These are phyloP conservation scores for Lipomyces yamanashiensis DNA, from an alignment of 805 yeast species.

Conservation along the genomic window DNA sequence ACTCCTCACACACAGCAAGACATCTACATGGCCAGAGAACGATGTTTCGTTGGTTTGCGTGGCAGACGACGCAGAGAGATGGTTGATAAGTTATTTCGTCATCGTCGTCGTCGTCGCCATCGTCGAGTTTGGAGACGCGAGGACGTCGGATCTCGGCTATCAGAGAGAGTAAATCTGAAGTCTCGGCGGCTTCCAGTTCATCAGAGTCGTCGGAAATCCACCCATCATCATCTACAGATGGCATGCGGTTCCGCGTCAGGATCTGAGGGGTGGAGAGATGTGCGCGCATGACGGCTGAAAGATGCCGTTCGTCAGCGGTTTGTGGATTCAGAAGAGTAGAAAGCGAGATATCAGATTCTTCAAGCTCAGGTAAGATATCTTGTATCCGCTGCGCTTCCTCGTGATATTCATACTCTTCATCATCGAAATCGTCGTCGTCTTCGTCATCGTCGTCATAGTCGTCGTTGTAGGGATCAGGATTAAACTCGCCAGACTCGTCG, in stretches of 20 bases:
- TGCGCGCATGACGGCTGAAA: conserved; percentile 27
- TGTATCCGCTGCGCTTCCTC: not conserved
- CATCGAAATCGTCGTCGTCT: conserved; percentile 9
- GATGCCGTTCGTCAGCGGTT: conserved; percentile 28
- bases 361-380: conserved; percentile 32
- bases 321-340: conserved; percentile 25
- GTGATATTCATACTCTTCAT: not conserved
- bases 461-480: conserved; percentile 36
- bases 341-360: conserved; percentile 22
- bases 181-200: conserved; percentile 40
- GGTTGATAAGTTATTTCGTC: conserved; percentile 23
- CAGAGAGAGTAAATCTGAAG: conserved; percentile 18
- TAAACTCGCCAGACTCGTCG: conserved; percentile 36
- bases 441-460: conserved; percentile 31
- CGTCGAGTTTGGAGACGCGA: not conserved
- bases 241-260: conserved; percentile 29
- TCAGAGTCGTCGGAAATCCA: conserved; percentile 43
- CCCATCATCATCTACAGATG: conserved; percentile 25
- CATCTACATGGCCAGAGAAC: conserved; percentile 94
- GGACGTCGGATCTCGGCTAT: conserved; percentile 5
- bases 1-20: conserved; percentile 83
- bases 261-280: conserved; percentile 29
- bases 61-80: conserved; percentile 75
- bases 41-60: conserved; percentile 69
- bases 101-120: conserved; percentile 19